Base-by-base conservation (phyloP, 2,329 filamentous ascomycete species). In the Xylariaceae sp. region DNA sequence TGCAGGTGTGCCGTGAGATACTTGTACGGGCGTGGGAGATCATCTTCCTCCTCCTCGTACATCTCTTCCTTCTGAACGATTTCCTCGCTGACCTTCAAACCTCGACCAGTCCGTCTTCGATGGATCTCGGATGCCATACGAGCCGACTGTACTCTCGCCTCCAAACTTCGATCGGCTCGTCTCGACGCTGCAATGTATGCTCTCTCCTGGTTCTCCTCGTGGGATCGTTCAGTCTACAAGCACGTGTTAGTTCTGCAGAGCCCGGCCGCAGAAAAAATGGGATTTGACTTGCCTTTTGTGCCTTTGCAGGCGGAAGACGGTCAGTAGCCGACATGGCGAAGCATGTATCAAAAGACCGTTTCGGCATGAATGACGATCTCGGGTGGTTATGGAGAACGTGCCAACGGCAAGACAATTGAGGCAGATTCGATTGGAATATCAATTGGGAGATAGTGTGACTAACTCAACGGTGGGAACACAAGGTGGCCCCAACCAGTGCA, bases 41-140 rank as follows among this genome's bases (percentile, higher is more conserved):
- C 89, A 64, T 96, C 90, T 50, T 96, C 92, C 68, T 96, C 90
- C 73, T 96, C 93, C 68, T 96, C 92, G 70, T 97, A 97, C 91
- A 96, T 96, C 71, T 96, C 91, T 71, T 96, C 93, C 60, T 91
- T 92, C 64, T 89, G 79, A 12, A 96, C 92, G 74, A 95, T 92
- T 67, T 95, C 84, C 72, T 93, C 89, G 21, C 89, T 92, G 55
- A 97, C 89, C 64, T 87, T 87, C 57, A 97, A 81, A 2, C 83
- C 86, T 65, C 91, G 89, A 40, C 93, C 93, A 0, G 93, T 96
- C 18, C 92, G 86, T 71, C 88, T 84, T 77, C 92, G 91, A 80
- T 96, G 93, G 40, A 96, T 91, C 67, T 91, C 87, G n/a, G 93
- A 96, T 5, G 93, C 93, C 74, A 90, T 85, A 49, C 86, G 83